These are phyloP conservation scores for Chaetothyriales sp. DNA, from an alignment of 2,329 filamentous ascomycete species.

Conservation along the genomic window DNA sequence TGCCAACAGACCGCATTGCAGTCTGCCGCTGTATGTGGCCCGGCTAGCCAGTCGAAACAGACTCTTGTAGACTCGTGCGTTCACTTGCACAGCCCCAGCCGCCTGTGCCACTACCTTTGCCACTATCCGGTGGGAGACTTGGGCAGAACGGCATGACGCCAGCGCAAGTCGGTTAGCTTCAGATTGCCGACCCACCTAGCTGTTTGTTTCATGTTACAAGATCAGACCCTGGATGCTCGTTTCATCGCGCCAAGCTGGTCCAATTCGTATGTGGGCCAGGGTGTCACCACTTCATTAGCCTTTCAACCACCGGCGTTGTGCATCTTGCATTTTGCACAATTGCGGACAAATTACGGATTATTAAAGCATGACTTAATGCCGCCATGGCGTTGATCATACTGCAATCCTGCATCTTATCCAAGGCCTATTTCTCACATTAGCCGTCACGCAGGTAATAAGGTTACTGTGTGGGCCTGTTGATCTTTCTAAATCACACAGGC, in stretches of 20 bases:
- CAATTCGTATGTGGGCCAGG: neutral
- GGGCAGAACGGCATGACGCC: neutral
- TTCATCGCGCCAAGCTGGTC: neutral
- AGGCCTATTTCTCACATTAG: neutral
- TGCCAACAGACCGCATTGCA: neutral
- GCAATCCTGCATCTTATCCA: neutral
- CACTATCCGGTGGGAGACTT: neutral
- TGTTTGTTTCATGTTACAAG: neutral
- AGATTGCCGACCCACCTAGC: neutral
- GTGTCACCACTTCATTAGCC: neutral
- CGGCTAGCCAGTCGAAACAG: neutral
- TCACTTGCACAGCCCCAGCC: neutral
- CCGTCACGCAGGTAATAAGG: neutral
- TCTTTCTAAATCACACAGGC: neutral
- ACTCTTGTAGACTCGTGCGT: neutral
- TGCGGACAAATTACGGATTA: neutral
- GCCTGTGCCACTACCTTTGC: neutral
- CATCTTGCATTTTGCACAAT: neutral
- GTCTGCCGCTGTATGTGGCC: neutral
- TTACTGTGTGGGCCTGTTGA: neutral
- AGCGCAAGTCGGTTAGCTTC: neutral
- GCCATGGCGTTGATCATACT: neutral
- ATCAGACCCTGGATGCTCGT: neutral
- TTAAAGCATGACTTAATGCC: neutral
- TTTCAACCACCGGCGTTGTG: neutral